Evolutionary conservation across 768 basidiomycete genomes (phyloP).

Genomic region (Lactarius sp.): DNA sequence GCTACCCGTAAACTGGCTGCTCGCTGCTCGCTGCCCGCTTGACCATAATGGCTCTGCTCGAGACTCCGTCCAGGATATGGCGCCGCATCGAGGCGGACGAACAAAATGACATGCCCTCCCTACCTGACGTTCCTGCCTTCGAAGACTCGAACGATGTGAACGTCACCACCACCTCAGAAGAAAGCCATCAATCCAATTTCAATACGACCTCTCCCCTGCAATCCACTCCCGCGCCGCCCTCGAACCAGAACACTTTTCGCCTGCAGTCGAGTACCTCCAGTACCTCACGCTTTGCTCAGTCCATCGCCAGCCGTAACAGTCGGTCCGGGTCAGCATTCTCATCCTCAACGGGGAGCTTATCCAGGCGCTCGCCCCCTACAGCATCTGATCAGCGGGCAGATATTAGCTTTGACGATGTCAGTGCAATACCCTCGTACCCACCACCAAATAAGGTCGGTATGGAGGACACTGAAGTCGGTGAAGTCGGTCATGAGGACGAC

Average conservation of each 20-base stretch:
- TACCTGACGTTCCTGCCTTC: conserved; percentile 69
- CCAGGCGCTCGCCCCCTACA: conserved; percentile 9
- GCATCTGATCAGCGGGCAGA: conserved; percentile 4
- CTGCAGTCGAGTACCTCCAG: conserved; percentile 49
- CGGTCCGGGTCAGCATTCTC: conserved; percentile 34
- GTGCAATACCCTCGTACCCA: conserved; percentile 52
- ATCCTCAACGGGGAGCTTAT: conserved; percentile 22
- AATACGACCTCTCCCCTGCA: conserved; percentile 51
- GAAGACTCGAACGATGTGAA: conserved; percentile 54
- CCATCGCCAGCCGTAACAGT: conserved; percentile 43
- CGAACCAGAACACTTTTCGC: conserved; percentile 47
- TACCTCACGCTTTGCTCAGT: conserved; percentile 47
- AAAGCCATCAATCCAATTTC: conserved; percentile 38
- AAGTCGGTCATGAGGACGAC: conserved; percentile 37
- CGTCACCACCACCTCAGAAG: conserved; percentile 34
- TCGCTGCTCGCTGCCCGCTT: not conserved
- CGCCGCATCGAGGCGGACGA: conserved; percentile 76
- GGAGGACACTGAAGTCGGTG: conserved; percentile 20
- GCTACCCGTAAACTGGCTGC: no score
- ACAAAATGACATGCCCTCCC: conserved; percentile 71
- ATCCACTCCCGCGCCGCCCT: conserved; percentile 56
- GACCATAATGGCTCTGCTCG: conserved; percentile 33
- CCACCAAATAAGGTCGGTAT: conserved; percentile 31
- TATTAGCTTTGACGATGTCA: conserved; percentile 51
- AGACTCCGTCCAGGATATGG: conserved; percentile 84